These are phyloP conservation scores for Phialophora expanda DNA, from an alignment of 2,329 filamentous ascomycete genomes.

Conservation along the genomic window DNA sequence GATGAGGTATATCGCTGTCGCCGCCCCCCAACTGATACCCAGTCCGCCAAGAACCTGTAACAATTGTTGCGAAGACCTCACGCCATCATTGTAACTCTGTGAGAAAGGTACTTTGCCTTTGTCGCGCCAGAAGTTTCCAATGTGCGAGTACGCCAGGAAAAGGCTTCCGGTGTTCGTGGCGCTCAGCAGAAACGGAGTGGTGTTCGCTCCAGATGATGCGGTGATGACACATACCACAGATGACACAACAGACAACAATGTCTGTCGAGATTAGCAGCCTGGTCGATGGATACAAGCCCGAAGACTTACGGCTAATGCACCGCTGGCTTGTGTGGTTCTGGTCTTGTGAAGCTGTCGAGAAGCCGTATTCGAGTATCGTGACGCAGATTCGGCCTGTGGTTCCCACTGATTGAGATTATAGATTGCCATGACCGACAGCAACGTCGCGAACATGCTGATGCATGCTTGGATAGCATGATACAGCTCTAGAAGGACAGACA, in stretches of 20 bases:
- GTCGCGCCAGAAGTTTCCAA: slow-evolving; percentile 31
- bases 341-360: slow-evolving; percentile 33
- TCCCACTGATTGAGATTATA: slow-evolving; percentile 33
- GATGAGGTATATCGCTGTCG: slow-evolving; percentile 27
- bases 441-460: slow-evolving; percentile 20
- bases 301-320: slow-evolving; percentile 32
- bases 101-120: slow-evolving; percentile 31
- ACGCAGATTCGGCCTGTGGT: slow-evolving; percentile 30
- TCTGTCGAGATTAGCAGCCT: slow-evolving; percentile 10
- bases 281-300: neutral
- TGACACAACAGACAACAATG: slow-evolving; percentile 24
- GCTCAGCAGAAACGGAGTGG: slow-evolving; percentile 27
- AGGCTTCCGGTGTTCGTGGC: slow-evolving; percentile 23
- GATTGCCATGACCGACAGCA: slow-evolving; percentile 34
- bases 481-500: slow-evolving; percentile 27
- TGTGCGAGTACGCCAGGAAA: slow-evolving; percentile 27
- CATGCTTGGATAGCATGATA: slow-evolving; percentile 31
- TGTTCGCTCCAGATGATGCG: slow-evolving; percentile 18
- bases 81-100: slow-evolving; percentile 31
- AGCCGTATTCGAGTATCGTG: slow-evolving; percentile 32
- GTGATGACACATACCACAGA: slow-evolving; percentile 26
- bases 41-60: slow-evolving; percentile 22
- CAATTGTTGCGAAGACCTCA: slow-evolving; percentile 29
- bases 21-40: slow-evolving; percentile 22
- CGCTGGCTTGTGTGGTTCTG: slow-evolving; percentile 34